Evolutionary conservation across 179 eudicot species (phyloP).

Genomic region (Nepenthes alata): DNA sequence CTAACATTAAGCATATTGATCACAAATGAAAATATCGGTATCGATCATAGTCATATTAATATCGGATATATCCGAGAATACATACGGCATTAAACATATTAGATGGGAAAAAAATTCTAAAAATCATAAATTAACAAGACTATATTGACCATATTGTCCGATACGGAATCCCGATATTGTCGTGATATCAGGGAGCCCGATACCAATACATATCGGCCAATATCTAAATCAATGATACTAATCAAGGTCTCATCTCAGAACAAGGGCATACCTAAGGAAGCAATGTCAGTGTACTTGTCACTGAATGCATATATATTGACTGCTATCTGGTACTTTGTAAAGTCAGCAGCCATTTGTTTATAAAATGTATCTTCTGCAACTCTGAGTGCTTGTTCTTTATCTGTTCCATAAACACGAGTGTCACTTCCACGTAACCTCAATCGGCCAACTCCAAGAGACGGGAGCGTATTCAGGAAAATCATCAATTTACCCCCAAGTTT

Average conservation of each 20-base stretch:
- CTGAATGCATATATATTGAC: constrained; percentile 86
- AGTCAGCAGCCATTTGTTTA: constrained; percentile 99
- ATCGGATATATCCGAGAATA: too few relatives aligned
- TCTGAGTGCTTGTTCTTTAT: constrained; percentile 77
- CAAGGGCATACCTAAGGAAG: constrained; percentile 62
- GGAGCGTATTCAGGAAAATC: constrained; percentile 86
- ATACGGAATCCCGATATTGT: too few relatives aligned
- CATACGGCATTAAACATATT: too few relatives aligned
- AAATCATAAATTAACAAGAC: too few relatives aligned
- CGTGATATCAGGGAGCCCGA: too few relatives aligned
- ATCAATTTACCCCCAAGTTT: constrained; percentile 95
- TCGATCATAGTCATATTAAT: too few relatives aligned
- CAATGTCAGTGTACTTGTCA: constrained; percentile 93
- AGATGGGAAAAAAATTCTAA: too few relatives aligned
- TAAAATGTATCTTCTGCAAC: constrained; percentile 92
- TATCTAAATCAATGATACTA: too few relatives aligned
- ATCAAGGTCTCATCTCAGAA: background rate
- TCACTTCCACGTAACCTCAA: constrained; percentile 91
- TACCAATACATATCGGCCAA: too few relatives aligned
- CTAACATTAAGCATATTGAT: too few relatives aligned
- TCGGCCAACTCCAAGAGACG: constrained; percentile 89
- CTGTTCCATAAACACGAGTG: constrained; percentile 74
- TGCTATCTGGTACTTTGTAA: constrained; percentile 84
- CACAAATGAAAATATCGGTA: too few relatives aligned
- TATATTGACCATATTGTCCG: too few relatives aligned